These are phyloP conservation scores for Pleurotus sapidus DNA, from an alignment of 768 basidiomycete genomes.

Conservation along the genomic window DNA sequence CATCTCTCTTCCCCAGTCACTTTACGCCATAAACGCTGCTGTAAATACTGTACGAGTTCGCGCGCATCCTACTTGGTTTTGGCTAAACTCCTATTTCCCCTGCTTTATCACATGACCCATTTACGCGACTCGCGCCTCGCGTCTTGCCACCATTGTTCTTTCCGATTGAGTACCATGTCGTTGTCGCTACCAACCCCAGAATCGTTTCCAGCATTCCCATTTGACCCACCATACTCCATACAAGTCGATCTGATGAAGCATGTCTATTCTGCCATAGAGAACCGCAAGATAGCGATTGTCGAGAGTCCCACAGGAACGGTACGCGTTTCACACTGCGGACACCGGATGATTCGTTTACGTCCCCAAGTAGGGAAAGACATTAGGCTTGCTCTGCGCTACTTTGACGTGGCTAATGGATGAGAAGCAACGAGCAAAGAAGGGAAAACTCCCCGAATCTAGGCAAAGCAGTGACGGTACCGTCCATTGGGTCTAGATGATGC, in stretches of 20 bases:
- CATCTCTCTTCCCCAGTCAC: not conserved
- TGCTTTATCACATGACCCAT: too few species aligned
- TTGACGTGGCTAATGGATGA: constrained; percentile 76
- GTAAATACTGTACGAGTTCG: too few species aligned
- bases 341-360: not conserved
- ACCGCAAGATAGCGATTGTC: constrained; percentile 73
- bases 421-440: constrained; percentile 64
- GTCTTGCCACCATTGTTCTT: too few species aligned
- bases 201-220: constrained; percentile 80
- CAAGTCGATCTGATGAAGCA: constrained; percentile 88
- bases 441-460: constrained; percentile 43
- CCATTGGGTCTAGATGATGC: not conserved
- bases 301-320: constrained; percentile 92
- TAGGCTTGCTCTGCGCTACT: constrained; percentile 74
- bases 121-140: too few species aligned
- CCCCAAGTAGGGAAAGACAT: constrained; percentile 71
- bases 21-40: too few species aligned
- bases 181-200: constrained; percentile 56
- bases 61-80: too few species aligned
- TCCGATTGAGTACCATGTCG: not conserved
- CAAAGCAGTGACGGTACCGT: constrained; percentile 29
- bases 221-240: constrained; percentile 76
- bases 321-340: constrained; percentile 16
- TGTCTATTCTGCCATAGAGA: constrained; percentile 76
- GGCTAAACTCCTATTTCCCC: too few species aligned